Evolutionary conservation across 148 eudicot species (phyloP).

Genomic region (Salicornia ramosissima): DNA sequence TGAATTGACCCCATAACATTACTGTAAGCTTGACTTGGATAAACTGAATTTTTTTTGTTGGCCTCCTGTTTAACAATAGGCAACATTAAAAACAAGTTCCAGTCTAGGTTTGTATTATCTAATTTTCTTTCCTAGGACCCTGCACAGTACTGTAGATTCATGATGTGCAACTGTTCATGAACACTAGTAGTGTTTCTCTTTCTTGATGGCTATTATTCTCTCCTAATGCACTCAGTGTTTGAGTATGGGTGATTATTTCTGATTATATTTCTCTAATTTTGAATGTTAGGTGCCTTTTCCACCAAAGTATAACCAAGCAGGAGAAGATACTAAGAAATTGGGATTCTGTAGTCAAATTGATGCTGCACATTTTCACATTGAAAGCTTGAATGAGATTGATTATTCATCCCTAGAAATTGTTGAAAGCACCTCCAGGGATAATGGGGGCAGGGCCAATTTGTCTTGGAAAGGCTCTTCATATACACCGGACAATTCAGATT

Average conservation of each 20-base stretch:
- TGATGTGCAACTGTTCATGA: not conserved
- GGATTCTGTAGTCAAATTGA: slow-evolving; percentile 20
- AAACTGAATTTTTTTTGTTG: not conserved
- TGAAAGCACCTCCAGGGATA: slow-evolving; percentile 22
- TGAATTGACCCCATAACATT: not conserved
- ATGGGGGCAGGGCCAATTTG: slow-evolving; percentile 15
- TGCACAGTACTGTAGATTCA: not conserved
- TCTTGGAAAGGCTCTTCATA: slow-evolving; percentile 24
- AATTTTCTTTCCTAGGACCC: not conserved
- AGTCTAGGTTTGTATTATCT: not conserved
- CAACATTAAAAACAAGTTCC: not conserved
- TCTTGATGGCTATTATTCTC: not conserved
- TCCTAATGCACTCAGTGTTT: not conserved
- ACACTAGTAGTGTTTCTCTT: not conserved
- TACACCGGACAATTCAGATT: slow-evolving; percentile 31
- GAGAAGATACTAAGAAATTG: slow-evolving; percentile 24
- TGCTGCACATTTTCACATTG: slow-evolving; percentile 21
- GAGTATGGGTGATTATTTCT: not conserved
- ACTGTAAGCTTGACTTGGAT: not conserved
- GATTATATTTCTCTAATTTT: not conserved
- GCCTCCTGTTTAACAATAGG: not conserved
- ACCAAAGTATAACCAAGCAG: slow-evolving; percentile 28
- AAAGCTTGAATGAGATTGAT: slow-evolving; percentile 22
- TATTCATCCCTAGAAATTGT: slow-evolving; percentile 22
- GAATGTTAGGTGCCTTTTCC: slow-evolving; percentile 39